phyloP scores from a whole-genome alignment of 2,329 filamentous ascomycete genomes.

The Ophioceras dolichostomum region DNA sequence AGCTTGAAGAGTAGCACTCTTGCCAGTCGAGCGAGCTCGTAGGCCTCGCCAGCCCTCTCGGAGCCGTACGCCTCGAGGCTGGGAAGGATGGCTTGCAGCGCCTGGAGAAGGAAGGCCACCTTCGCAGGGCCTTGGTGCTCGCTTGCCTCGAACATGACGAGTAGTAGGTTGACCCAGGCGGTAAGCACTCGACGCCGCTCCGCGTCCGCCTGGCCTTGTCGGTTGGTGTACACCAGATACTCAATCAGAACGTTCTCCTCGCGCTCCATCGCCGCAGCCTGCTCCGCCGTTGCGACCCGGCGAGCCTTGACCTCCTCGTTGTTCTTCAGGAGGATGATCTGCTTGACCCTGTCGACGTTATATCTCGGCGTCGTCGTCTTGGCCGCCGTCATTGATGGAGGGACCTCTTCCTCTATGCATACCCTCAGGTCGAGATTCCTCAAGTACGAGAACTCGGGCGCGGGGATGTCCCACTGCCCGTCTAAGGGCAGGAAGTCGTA shows the following conservation, averaged over 20 bases:
- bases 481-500: slow-evolving; percentile 69
- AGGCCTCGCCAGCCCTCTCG: slow-evolving; percentile 55
- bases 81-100: slow-evolving; percentile 76
- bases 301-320: slow-evolving; percentile 35
- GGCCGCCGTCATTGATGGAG: slow-evolving; percentile 23
- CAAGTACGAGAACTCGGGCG: slow-evolving; percentile 47
- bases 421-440: slow-evolving; percentile 53
- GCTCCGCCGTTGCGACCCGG: slow-evolving; percentile 34
- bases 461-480: slow-evolving; percentile 33
- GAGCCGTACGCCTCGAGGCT: slow-evolving; percentile 70
- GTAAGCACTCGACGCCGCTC: slow-evolving; percentile 57
- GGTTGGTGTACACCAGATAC: slow-evolving; percentile 52
- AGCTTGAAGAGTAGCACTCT: slow-evolving; percentile 61
- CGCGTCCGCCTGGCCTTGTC: slow-evolving; percentile 42
- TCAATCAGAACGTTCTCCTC: slow-evolving; percentile 50
- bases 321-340: slow-evolving; percentile 60
- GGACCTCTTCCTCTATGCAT: slow-evolving; percentile 46
- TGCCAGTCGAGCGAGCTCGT: slow-evolving; percentile 67
- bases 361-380: slow-evolving; percentile 44
- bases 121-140: slow-evolving; percentile 63
- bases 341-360: slow-evolving; percentile 57
- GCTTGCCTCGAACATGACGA: slow-evolving; percentile 72
- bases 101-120: slow-evolving; percentile 71
- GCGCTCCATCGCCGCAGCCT: slow-evolving; percentile 35
- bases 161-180: slow-evolving; percentile 75